Conservation (phyloP, 352 stramenopile species). For the Peronosclerospora sorghi region DNA sequence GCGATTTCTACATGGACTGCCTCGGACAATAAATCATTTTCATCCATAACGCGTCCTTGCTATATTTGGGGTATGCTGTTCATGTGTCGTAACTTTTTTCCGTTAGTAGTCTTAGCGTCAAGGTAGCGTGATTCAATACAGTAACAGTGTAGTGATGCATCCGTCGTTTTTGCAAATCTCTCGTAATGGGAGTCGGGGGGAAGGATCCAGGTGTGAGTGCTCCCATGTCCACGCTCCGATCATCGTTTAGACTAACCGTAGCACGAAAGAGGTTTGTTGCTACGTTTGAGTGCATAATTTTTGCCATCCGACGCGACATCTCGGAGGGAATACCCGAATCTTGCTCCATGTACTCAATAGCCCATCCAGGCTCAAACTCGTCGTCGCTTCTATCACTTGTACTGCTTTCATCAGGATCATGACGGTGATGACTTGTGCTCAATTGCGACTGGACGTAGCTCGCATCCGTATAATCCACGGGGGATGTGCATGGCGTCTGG, state of each 20-base stretch:
- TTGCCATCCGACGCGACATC: slow-evolving; percentile 52
- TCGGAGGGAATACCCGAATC: slow-evolving; percentile 46
- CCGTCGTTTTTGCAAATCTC: slow-evolving; percentile 54
- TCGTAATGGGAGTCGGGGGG: slow-evolving; percentile 67
- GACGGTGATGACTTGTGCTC: slow-evolving; percentile 5
- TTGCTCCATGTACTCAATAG: slow-evolving; percentile 72
- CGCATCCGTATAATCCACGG: slow-evolving; percentile 25
- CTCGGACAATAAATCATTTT: slow-evolving; percentile 3
- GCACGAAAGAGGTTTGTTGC: slow-evolving; percentile 69
- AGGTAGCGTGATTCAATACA: slow-evolving; percentile 64
- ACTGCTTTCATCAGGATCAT: slow-evolving; percentile 9
- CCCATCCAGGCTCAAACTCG: slow-evolving; percentile 53
- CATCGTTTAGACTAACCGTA: slow-evolving; percentile 32
- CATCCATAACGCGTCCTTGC: not conserved
- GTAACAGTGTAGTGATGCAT: slow-evolving; percentile 69
- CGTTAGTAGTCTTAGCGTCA: slow-evolving; percentile 44
- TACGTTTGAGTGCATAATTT: slow-evolving; percentile 76
- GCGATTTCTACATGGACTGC: not conserved
- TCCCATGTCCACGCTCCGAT: slow-evolving; percentile 24
- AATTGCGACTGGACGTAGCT: slow-evolving; percentile 16
- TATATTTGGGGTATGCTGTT: not conserved
- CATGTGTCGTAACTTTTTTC: slow-evolving; percentile 29
- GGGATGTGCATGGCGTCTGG: slow-evolving; percentile 65
- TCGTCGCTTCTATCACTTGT: slow-evolving; percentile 8
- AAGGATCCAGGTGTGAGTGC: slow-evolving; percentile 67